These are phyloP conservation scores for Litsea cubeba DNA, from an alignment of 164 flowering plant genomes.

Conservation along the genomic window DNA sequence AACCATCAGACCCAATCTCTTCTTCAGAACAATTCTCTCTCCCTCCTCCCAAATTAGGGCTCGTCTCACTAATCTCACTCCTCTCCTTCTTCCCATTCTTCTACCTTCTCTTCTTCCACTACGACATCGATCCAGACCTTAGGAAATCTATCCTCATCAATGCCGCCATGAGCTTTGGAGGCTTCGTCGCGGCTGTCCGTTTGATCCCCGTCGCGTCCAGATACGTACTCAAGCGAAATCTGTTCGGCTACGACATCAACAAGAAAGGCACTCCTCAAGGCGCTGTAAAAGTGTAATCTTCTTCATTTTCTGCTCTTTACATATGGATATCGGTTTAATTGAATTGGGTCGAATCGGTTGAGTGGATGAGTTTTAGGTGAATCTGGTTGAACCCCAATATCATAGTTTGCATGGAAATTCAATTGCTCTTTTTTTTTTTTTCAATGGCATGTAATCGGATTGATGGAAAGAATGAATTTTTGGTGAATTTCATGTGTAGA, in stretches of 20 bases:
- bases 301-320: not conserved
- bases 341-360: not conserved
- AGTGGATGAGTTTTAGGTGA: not conserved
- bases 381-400: not conserved
- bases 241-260: slow-evolving; percentile 84
- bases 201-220: slow-evolving; percentile 82
- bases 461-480: no score
- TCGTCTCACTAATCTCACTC: slow-evolving; percentile 33
- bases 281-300: slow-evolving; percentile 63
- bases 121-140: slow-evolving; percentile 54
- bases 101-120: slow-evolving; percentile 54
- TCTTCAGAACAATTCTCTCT: slow-evolving; percentile 13
- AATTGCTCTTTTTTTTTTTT: no score
- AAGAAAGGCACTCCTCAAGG: slow-evolving; percentile 90
- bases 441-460: no score
- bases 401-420: no score
- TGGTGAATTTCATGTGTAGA: no score
- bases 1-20: not conserved
- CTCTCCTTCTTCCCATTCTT: slow-evolving; percentile 34
- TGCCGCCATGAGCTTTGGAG: slow-evolving; percentile 51
- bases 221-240: slow-evolving; percentile 56
- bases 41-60: slow-evolving; percentile 39
- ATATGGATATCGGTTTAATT: not conserved
- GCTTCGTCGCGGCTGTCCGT: slow-evolving; percentile 48
- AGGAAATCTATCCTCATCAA: slow-evolving; percentile 61